phyloP scores from a whole-genome alignment of 2,329 filamentous ascomycete genomes.

The Pseudocercospora vitis region DNA sequence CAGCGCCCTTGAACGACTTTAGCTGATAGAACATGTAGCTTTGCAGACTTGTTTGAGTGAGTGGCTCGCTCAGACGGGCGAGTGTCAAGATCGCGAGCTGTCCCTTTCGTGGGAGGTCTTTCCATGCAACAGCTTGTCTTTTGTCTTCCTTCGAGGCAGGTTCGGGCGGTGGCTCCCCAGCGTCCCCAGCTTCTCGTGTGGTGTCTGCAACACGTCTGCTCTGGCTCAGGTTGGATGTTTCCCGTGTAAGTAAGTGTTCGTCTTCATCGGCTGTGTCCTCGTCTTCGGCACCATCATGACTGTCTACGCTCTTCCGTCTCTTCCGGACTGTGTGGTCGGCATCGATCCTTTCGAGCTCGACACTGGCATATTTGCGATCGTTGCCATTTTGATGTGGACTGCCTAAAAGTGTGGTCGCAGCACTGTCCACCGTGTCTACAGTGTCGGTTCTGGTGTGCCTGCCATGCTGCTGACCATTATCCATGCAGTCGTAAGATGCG shows the following conservation, averaged over 20 bases:
- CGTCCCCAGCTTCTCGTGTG: slow-evolving; percentile 16
- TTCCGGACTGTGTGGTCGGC: slow-evolving; percentile 16
- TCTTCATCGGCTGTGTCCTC: slow-evolving; percentile 13
- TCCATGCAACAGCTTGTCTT: slow-evolving; percentile 63
- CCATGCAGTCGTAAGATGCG: slow-evolving; percentile 15
- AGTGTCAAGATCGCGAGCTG: slow-evolving; percentile 77
- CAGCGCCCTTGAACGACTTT: slow-evolving; percentile 60
- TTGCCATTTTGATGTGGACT: slow-evolving; percentile 21
- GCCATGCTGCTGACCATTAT: slow-evolving; percentile 6
- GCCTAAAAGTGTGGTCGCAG: slow-evolving; percentile 30
- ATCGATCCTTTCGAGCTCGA: slow-evolving; percentile 20
- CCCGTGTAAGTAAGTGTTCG: slow-evolving; percentile 1
- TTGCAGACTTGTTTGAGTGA: slow-evolving; percentile 75
- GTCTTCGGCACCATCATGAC: slow-evolving; percentile 8
- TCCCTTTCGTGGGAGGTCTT: slow-evolving; percentile 70
- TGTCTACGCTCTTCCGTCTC: slow-evolving; percentile 12
- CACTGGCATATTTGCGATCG: slow-evolving; percentile 25
- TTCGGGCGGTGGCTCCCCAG: slow-evolving; percentile 22
- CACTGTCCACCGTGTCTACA: slow-evolving; percentile 29
- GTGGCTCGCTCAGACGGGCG: slow-evolving; percentile 75
- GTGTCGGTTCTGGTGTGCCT: slow-evolving; percentile 11
- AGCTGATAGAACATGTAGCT: slow-evolving; percentile 88
- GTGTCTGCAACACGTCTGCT: slow-evolving; percentile 10
- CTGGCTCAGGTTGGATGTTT: background rate
- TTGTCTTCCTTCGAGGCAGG: slow-evolving; percentile 28